phyloP scores from a whole-genome alignment of 176 grass and related monocot species.

The Saccharum officinarum region DNA sequence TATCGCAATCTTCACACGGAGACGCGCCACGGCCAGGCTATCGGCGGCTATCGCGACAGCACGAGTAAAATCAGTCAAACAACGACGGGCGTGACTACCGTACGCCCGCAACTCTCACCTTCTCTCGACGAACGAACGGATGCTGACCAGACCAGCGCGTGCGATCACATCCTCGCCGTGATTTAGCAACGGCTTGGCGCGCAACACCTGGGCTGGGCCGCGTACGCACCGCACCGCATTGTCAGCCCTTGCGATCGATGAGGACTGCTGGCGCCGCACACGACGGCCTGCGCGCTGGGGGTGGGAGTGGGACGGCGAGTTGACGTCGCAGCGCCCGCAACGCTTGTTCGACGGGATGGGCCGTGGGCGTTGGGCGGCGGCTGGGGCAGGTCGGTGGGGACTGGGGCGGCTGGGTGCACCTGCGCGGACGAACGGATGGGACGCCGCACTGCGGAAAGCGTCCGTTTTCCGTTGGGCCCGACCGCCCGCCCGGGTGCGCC shows the following conservation, averaged over 20 bases:
- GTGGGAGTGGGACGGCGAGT: not conserved
- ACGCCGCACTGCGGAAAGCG: slow-evolving; percentile 10
- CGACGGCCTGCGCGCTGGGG: not conserved
- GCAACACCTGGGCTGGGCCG: not conserved
- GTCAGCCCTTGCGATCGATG: too few relatives aligned
- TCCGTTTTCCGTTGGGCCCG: not conserved
- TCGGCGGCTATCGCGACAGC: not conserved
- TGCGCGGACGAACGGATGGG: not conserved
- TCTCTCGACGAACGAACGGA: not conserved
- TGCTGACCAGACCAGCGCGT: not conserved
- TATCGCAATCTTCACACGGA: not conserved
- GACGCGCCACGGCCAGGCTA: not conserved
- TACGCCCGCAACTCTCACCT: too few relatives aligned
- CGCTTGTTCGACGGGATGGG: not conserved
- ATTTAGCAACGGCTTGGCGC: not conserved
- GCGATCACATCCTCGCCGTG: not conserved
- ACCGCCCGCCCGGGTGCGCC: too few relatives aligned
- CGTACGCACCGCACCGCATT: not conserved
- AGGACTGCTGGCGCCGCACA: not conserved
- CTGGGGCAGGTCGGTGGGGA: not conserved
- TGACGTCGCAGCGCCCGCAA: not conserved
- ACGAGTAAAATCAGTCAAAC: not conserved
- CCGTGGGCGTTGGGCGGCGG: not conserved
- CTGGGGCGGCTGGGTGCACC: not conserved
- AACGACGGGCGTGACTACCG: not conserved